Evolutionary conservation across 768 basidiomycete genomes (phyloP).

Genomic region (Suillus placidus): DNA sequence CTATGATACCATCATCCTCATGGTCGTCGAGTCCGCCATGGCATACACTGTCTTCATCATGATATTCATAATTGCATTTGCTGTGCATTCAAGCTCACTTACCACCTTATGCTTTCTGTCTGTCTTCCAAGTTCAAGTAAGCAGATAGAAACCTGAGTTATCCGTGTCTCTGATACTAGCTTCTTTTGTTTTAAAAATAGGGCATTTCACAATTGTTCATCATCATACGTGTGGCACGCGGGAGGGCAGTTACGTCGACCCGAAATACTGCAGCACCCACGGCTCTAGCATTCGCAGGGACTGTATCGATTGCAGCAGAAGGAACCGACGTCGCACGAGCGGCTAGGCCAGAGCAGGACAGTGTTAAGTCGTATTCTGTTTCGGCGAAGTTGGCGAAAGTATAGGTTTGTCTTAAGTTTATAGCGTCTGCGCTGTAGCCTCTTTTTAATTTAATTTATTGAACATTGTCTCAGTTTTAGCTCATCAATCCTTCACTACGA

Average conservation of each 20-base stretch:
- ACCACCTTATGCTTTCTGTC: neutral
- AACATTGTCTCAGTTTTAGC: too few relatives aligned
- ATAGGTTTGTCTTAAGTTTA: neutral
- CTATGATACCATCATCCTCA: neutral
- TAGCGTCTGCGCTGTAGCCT: too few relatives aligned
- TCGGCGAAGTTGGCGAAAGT: neutral
- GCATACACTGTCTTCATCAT: neutral
- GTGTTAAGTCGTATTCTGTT: neutral
- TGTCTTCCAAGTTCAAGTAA: neutral
- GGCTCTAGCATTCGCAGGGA: neutral
- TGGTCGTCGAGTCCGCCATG: constrained; percentile 1
- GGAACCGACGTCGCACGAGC: neutral
- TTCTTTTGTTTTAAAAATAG: neutral
- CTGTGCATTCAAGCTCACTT: neutral
- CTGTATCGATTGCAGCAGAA: neutral
- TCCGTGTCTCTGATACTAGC: neutral
- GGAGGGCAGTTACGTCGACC: neutral
- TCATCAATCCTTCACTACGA: too few relatives aligned
- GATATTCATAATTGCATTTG: neutral
- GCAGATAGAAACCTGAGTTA: neutral
- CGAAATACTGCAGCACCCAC: neutral
- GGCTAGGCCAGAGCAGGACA: neutral
- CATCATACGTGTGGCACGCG: neutral
- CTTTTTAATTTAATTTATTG: too few relatives aligned
- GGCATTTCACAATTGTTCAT: neutral